Percentiles rank a stretch among this genome's conserved stretches.
Evolutionary conservation across 1,139 yeast species (phyloP).

Genomic region (Suhomyces chickasaworum): DNA sequence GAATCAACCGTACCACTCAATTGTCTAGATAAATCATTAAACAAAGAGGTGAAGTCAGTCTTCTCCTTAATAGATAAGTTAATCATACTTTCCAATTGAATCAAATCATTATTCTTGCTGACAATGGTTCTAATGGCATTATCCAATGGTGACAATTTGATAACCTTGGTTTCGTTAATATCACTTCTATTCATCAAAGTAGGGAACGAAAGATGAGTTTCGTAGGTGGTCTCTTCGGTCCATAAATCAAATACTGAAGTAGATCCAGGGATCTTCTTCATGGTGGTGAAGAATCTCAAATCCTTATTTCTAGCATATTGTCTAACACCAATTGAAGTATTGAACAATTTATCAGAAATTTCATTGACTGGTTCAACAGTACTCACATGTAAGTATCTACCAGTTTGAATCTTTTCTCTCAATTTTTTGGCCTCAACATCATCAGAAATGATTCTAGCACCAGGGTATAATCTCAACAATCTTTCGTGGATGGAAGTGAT

Average conservation of each 20-base stretch:
- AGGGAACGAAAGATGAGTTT: constrained; percentile 78
- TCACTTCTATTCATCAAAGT: constrained; percentile 86
- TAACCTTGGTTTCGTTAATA: constrained; percentile 53
- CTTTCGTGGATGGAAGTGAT: constrained; percentile 82
- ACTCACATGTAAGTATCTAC: constrained; percentile 72
- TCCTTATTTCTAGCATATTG: constrained; percentile 73
- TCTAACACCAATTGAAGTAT: constrained; percentile 60
- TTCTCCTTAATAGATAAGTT: constrained; percentile 58
- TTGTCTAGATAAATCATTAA: constrained; percentile 73
- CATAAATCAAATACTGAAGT: constrained; percentile 74
- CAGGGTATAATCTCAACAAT: constrained; percentile 74
- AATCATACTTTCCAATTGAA: constrained; percentile 66
- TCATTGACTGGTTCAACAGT: constrained; percentile 72
- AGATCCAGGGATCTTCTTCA: constrained; percentile 75
- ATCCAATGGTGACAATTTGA: constrained; percentile 78
- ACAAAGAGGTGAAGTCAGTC: constrained; percentile 50
- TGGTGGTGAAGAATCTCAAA: constrained; percentile 66
- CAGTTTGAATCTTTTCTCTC: constrained; percentile 56
- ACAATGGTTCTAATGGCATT: constrained; percentile 74
- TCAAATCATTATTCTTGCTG: constrained; percentile 70
- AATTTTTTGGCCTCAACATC: constrained; percentile 63
- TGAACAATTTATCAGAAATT: constrained; percentile 48
- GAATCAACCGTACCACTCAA: constrained; percentile 89
- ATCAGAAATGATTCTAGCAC: constrained; percentile 71
- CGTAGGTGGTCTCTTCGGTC: constrained; percentile 86